These are phyloP conservation scores for Planoprotostelium fungivorum DNA, from an alignment of 78 protist species.

Conservation along the genomic window DNA sequence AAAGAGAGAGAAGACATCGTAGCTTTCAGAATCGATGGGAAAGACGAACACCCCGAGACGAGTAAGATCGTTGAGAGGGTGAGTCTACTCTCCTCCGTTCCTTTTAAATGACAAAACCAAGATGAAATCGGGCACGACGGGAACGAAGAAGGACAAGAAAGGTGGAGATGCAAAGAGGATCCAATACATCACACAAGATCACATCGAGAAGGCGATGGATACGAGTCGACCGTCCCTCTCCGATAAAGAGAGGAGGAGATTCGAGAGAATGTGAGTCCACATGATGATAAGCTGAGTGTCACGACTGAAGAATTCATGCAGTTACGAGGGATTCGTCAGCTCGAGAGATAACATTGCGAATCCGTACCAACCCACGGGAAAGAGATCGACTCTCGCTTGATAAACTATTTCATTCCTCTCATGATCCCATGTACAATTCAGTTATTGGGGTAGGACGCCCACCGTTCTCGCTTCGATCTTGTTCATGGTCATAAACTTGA, in stretches of 20 bases:
- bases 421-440: no score
- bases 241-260: background rate
- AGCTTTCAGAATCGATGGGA: background rate
- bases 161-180: background rate
- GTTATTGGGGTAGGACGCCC: no score
- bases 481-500: no score
- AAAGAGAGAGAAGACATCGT: background rate
- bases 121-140: no score
- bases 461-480: no score
- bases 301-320: background rate
- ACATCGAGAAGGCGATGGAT: background rate
- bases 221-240: background rate
- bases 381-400: background rate
- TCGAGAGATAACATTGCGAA: background rate
- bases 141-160: background rate
- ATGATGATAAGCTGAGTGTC: background rate
- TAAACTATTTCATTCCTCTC: no score
- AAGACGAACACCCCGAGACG: background rate
- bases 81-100: no score
- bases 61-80: background rate
- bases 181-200: background rate
- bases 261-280: background rate
- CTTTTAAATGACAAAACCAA: no score
- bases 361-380: background rate
- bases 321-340: background rate